A percentile compares a stretch with the other conserved stretches of the same genome.
Evolutionary conservation across 257 asterid genomes (phyloP).

Genomic region (Fraxinus quadrangulata): DNA sequence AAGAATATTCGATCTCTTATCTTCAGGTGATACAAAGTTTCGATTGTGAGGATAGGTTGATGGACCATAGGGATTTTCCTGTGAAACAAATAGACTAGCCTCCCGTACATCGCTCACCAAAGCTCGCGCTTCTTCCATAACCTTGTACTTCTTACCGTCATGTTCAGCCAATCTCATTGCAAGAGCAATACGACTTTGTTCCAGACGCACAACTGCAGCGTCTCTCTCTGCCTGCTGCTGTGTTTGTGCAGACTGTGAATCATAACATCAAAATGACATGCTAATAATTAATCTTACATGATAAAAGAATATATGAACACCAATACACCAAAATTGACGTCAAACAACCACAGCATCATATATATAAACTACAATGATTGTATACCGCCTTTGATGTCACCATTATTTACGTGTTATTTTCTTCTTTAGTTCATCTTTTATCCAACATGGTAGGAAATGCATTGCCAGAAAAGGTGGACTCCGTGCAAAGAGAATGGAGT

Average conservation of each 20-base stretch:
- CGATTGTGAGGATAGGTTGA: conserved; percentile 39
- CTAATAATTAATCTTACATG: background rate
- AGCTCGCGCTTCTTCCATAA: conserved; percentile 90
- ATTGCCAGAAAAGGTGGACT: too few relatives aligned
- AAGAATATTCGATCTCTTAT: conserved; percentile 47
- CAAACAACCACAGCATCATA: too few relatives aligned
- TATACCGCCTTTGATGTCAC: too few relatives aligned
- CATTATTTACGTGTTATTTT: too few relatives aligned
- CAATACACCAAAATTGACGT: too few relatives aligned
- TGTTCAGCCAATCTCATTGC: conserved; percentile 97
- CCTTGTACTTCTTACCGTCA: conserved; percentile 84
- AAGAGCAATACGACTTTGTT: conserved; percentile 84
- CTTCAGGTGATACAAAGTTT: conserved; percentile 31
- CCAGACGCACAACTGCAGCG: conserved; percentile 86
- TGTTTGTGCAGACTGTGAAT: conserved; percentile 71
- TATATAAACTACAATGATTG: too few relatives aligned
- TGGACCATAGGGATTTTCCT: conserved; percentile 55
- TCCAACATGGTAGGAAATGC: too few relatives aligned
- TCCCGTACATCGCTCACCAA: conserved; percentile 78
- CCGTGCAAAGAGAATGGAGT: too few relatives aligned
- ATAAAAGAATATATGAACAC: too few relatives aligned
- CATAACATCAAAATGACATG: conserved; percentile 6
- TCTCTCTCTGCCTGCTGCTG: conserved; percentile 90
- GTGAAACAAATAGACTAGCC: conserved; percentile 58
- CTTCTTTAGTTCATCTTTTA: too few relatives aligned